A percentile compares a stretch with the other conserved stretches of the same genome.
Conservation (phyloP, 2,329 filamentous ascomycete species). For the Fusarium sp. region DNA sequence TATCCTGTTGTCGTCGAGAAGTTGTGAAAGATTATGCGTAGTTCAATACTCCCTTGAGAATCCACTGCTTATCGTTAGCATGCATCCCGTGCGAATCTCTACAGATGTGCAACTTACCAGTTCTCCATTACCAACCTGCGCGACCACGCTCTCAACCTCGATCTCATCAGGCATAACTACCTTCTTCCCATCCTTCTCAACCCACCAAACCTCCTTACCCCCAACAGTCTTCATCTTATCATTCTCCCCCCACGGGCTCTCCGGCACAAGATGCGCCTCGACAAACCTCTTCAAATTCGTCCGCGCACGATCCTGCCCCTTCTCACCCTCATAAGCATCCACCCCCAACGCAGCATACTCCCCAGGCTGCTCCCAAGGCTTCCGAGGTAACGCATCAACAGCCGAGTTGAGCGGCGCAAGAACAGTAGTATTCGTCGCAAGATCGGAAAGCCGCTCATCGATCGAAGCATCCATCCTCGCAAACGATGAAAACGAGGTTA, state of each 20-base stretch:
- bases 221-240: conserved; percentile 74
- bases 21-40: conserved; percentile 46
- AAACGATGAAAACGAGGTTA: conserved; percentile 88
- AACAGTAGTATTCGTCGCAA: conserved; percentile 79
- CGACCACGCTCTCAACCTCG: conserved; percentile 79
- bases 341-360: conserved; percentile 78
- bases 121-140: conserved; percentile 87
- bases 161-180: conserved; percentile 84
- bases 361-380: conserved; percentile 84
- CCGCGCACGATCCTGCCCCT: conserved; percentile 81
- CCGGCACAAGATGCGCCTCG: conserved; percentile 83
- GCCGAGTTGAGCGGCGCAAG: conserved; percentile 89
- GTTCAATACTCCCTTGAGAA: conserved; percentile 67
- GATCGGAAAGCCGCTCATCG: conserved; percentile 75
- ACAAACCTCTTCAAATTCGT: conserved; percentile 85
- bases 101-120: conserved; percentile 61
- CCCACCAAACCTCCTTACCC: conserved; percentile 83
- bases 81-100: no score
- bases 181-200: conserved; percentile 74
- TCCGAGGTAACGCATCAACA: conserved; percentile 81
- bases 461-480: conserved; percentile 81
- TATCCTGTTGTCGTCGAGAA: not conserved
- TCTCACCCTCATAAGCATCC: conserved; percentile 79
- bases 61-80: conserved; percentile 65
- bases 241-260: conserved; percentile 79